A percentile compares a stretch with the other conserved stretches of the same genome.
Conservation (phyloP, 228 moss, liverwort and hornwort genomes). For the Sphagnum magellanicum region DNA sequence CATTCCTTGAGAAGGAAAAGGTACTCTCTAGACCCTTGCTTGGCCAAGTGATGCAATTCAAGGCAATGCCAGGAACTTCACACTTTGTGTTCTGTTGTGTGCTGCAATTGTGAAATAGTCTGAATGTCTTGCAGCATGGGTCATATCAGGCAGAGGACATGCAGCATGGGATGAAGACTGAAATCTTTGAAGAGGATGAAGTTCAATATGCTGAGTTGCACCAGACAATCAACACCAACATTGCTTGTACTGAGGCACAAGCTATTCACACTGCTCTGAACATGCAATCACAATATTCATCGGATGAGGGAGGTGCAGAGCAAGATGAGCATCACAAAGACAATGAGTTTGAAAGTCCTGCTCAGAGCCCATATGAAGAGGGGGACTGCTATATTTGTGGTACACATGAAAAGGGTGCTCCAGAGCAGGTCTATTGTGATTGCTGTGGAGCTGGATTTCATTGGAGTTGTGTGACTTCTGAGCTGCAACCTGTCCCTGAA, state of each 20-base stretch:
- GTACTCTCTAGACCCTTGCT: background rate
- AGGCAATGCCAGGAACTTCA: too few species aligned
- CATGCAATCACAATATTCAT: background rate
- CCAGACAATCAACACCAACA: too few species aligned
- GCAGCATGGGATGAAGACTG: too few species aligned
- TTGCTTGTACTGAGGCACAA: background rate
- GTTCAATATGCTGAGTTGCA: too few species aligned
- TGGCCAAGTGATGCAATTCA: background rate
- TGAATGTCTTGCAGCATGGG: too few species aligned
- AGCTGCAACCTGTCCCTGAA: background rate
- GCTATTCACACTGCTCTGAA: background rate
- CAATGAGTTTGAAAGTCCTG: background rate
- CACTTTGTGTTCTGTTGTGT: too few species aligned
- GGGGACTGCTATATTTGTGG: background rate
- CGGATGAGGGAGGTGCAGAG: background rate
- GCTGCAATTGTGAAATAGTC: too few species aligned
- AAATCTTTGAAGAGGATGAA: too few species aligned
- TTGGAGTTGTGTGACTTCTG: conserved; percentile 2
- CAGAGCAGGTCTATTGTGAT: conserved; percentile 2
- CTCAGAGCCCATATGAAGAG: background rate
- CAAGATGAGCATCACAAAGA: background rate
- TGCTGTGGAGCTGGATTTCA: conserved; percentile 5
- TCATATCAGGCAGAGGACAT: too few species aligned
- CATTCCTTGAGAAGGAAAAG: background rate
- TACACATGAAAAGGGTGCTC: background rate